Evolutionary conservation across 2,329 filamentous ascomycete species (phyloP).

Genomic region (Lecanoromycetidae sp.): DNA sequence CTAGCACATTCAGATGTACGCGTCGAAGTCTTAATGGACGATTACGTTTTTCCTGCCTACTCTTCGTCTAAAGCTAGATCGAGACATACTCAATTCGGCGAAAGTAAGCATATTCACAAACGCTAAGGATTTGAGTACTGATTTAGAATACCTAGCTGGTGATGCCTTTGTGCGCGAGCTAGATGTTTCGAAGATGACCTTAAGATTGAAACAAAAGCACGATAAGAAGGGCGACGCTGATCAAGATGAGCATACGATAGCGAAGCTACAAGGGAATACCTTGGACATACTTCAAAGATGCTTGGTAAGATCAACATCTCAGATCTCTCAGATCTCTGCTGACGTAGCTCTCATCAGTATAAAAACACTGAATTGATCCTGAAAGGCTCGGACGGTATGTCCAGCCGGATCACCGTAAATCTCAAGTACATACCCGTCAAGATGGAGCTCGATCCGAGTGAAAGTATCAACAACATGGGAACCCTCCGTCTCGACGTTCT

Average conservation of each 20-base stretch:
- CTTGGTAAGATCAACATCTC: constrained; percentile 44
- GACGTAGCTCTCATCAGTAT: constrained; percentile 45
- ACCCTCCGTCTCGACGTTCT: constrained; percentile 86
- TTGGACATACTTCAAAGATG: constrained; percentile 79
- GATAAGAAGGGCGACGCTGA: constrained; percentile 57
- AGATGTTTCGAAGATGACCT: constrained; percentile 87
- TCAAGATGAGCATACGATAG: constrained; percentile 58
- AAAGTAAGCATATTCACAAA: no score
- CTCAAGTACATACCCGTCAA: constrained; percentile 88
- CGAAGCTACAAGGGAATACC: constrained; percentile 73
- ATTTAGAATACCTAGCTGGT: constrained; percentile 42
- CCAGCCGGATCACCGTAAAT: constrained; percentile 76
- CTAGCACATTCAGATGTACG: constrained; percentile 64
- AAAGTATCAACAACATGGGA: constrained; percentile 99
- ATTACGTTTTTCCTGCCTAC: constrained; percentile 86
- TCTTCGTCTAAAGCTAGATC: constrained; percentile 62
- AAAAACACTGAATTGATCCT: constrained; percentile 75
- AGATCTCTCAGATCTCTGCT: constrained; percentile 8
- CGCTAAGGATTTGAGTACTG: no score
- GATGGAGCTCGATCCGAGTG: constrained; percentile 86
- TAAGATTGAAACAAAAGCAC: constrained; percentile 70
- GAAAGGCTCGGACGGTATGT: constrained; percentile 61
- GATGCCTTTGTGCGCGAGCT: constrained; percentile 94
- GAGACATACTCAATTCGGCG: constrained; percentile 63
- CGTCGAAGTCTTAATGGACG: constrained; percentile 84